Evolutionary conservation across 2,329 filamentous ascomycete species (phyloP).

Genomic region (Parafenestella ontariensis): DNA sequence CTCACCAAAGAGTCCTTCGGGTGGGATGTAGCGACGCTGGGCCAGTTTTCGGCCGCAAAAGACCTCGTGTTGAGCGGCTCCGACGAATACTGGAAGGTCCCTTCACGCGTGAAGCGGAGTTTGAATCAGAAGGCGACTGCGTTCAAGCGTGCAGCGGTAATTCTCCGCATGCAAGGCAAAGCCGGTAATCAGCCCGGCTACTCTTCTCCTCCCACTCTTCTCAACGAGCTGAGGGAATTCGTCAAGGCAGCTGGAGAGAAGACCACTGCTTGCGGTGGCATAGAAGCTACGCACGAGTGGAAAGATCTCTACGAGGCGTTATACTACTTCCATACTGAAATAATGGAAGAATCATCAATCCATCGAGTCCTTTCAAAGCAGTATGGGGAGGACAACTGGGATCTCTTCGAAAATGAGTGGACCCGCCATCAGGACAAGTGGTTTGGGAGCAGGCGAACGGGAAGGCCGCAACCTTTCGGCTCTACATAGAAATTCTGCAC

Average conservation of each 20-base stretch:
- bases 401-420: neutral
- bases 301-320: conserved; percentile 1
- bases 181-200: neutral
- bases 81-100: neutral
- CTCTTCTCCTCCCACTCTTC: neutral
- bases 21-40: conserved; percentile 2
- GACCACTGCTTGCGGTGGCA: neutral
- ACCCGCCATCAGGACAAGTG: neutral
- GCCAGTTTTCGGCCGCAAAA: neutral
- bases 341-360: neutral
- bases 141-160: conserved; percentile 1
- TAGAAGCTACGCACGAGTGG: neutral
- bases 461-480: too few species aligned
- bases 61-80: neutral
- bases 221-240: conserved; percentile 1
- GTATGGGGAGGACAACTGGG: neutral
- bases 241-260: neutral
- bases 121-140: neutral
- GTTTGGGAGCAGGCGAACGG: too few species aligned
- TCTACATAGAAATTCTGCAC: too few species aligned
- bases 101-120: neutral
- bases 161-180: conserved; percentile 3
- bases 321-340: neutral
- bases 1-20: conserved; percentile 7
- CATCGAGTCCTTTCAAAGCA: neutral